Evolutionary conservation across 176 grass and related monocot species (phyloP), one percentile per base, ranked within the genome.

Genomic region (Zoysia pacifica): DNA sequence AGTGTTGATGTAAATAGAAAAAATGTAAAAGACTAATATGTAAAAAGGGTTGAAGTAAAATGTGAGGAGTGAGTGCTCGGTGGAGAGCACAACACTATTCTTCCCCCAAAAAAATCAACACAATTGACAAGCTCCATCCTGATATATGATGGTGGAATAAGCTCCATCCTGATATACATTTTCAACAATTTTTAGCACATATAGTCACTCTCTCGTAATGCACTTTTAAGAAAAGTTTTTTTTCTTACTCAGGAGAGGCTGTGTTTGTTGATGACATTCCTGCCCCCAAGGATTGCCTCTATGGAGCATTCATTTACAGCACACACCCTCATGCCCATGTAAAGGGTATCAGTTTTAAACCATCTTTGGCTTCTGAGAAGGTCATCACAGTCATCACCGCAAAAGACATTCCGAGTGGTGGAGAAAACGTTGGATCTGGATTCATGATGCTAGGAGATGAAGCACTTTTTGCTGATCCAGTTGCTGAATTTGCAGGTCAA

Each of bases 271-370:
- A 91, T 86, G 94, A 97, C 70, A 91, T 97, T 47, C 89, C 91
- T 76, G 75, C 89, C 69, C 87, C 89, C 14, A 91, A 87, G 70
- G 89, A 97, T 67, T 97, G 94, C 64, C 91, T 97, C 54, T 94
- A 91, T 84, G 94, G 91, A 67, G 91, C 94, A 62, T 97, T 97
- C 82, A 87, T 97, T 48, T 94, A 91, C 62, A 94, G 94, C 82
- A 94, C 87, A 72, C 83, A 82, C 47, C 91, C 94, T 42, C 81
- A 86, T 76, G 94, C 94, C 62, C 71, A 69, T 52, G 53, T 97
- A 47, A 89, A 93, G n/a, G 64, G 72, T 63, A 50, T 94, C 69
- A 90, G 48, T 8, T 86, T 89, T 59, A 82, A 70, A 49, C 39
- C 86, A 79, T 86, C 94, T 74, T 79, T 91, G 36, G 91, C 91